Conservation (phyloP, 768 basidiomycete genomes). For the Tulasnella sp. region DNA sequence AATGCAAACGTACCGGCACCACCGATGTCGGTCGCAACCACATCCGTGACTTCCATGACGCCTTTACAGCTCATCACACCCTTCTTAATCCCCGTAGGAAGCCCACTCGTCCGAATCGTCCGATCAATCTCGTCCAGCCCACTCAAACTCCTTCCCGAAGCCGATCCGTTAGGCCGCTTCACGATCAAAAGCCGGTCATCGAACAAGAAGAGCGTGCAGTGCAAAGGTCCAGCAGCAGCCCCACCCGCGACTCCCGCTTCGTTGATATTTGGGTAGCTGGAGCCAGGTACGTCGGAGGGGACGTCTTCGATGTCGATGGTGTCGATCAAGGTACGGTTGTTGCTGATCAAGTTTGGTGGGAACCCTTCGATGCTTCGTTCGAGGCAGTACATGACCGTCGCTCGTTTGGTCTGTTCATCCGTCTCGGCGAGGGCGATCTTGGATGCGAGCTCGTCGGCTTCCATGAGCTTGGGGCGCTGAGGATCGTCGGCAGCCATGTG, state of each 20-base stretch:
- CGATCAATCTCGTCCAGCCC: constrained; percentile 74
- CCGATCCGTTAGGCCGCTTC: constrained; percentile 69
- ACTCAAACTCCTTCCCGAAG: constrained; percentile 58
- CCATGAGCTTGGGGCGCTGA: constrained; percentile 64
- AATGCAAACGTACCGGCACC: constrained; percentile 50
- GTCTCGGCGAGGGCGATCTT: constrained; percentile 86
- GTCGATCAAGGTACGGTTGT: constrained; percentile 77
- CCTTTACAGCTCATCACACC: constrained; percentile 76
- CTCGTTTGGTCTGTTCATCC: constrained; percentile 83
- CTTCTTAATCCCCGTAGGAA: constrained; percentile 59
- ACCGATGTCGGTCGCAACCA: constrained; percentile 68
- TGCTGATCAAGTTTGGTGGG: constrained; percentile 81
- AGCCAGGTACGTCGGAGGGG: constrained; percentile 19
- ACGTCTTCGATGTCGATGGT: constrained; percentile 86
- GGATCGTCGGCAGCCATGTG: constrained; percentile 69
- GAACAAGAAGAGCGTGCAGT: constrained; percentile 86
- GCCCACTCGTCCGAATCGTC: constrained; percentile 38
- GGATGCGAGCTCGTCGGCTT: constrained; percentile 79
- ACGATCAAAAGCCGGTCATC: constrained; percentile 88
- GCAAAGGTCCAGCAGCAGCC: constrained; percentile 40
- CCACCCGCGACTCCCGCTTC: constrained; percentile 31
- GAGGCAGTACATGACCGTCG: constrained; percentile 78
- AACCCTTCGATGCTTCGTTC: constrained; percentile 80
- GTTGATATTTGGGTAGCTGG: constrained; percentile 32
- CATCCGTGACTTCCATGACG: constrained; percentile 70